Percentiles rank a stretch among this genome's conserved stretches.
Evolutionary conservation across 2,329 filamentous ascomycete species (phyloP).

Genomic region (Helotiales sp.): DNA sequence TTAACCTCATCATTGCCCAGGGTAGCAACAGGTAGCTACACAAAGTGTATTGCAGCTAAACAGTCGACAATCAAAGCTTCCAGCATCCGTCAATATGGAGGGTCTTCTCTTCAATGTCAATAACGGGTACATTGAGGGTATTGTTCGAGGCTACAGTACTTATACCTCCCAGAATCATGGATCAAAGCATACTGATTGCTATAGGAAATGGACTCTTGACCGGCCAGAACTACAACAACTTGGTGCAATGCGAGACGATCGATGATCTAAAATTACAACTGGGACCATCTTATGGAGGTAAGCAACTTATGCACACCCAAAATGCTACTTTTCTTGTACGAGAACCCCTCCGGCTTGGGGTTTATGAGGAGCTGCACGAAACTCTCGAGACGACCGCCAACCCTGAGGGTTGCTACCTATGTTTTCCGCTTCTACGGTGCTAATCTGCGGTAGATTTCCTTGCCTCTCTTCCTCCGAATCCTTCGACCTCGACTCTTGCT

Average conservation of each 20-base stretch:
- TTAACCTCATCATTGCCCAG: background rate
- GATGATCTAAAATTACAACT: conserved; percentile 99
- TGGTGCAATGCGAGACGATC: conserved; percentile 96
- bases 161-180: no score
- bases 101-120: conserved; percentile 93
- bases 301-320: no score
- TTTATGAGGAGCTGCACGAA: no score
- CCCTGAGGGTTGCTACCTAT: no score
- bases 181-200: no score
- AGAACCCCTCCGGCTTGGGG: no score
- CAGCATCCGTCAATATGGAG: conserved; percentile 63
- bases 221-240: conserved; percentile 86
- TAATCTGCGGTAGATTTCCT: no score
- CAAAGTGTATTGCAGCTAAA: background rate
- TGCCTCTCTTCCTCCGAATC: conserved; percentile 88
- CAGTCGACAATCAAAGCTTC: conserved; percentile 13
- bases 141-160: conserved; percentile 96
- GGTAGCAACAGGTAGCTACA: background rate
- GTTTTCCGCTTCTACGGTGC: no score
- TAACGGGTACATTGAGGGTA: conserved; percentile 96
- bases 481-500: conserved; percentile 92
- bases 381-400: no score
- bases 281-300: conserved; percentile 90
- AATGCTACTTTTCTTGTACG: no score
- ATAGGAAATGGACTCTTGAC: conserved; percentile 91